Evolutionary conservation across 805 yeast genomes (phyloP), one percentile per base, ranked within the genome.

Genomic region (Saccharomycopsis selenospora): DNA sequence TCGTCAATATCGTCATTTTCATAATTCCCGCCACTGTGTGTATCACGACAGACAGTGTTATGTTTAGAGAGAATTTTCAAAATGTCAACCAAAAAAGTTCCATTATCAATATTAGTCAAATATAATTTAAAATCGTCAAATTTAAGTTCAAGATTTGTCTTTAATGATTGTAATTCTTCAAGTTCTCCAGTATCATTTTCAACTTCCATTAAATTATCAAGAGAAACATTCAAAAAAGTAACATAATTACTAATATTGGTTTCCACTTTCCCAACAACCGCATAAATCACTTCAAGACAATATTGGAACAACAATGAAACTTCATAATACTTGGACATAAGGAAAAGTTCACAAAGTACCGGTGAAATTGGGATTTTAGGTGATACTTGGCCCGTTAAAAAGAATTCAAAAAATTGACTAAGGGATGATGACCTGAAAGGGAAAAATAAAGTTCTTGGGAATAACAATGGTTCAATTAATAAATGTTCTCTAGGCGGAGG

Each of bases 331-430:
- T 81, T 80, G 2, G 90, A 72, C 3, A 46, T 4, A 27, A 33
- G 17, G 45, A 43, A 51, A 4, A 51, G 40, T 25, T 48, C 51
- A 57, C 81, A 70, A 28, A 79, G 61, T 55, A 84, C 66, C 42
- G 80, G 70, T 55, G 83, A 88, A 36, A 83, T 68, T 0, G 84
- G 75, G 0, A 85, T 79, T 56, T 76, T 80, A 46, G 81, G 77
- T 23, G 87, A 87, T 20, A 85, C 76, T 61, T 84, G 89, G 1
- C 93, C 95, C 3, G 90, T 85, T 57, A 81, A 83, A 48, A 85
- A 68, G 60, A 79, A 85, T 59, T 85, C 93, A 24, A 81, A 68
- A 54, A 84, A 75, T 2, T 88, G 88, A 48, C 71, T 71, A 13
- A 83, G 76, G 0, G 87, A 75, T 1, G 66, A 60, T 1, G 82